Evolutionary conservation across 805 yeast genomes (phyloP).

Genomic region (Nakazawaea sp.): DNA sequence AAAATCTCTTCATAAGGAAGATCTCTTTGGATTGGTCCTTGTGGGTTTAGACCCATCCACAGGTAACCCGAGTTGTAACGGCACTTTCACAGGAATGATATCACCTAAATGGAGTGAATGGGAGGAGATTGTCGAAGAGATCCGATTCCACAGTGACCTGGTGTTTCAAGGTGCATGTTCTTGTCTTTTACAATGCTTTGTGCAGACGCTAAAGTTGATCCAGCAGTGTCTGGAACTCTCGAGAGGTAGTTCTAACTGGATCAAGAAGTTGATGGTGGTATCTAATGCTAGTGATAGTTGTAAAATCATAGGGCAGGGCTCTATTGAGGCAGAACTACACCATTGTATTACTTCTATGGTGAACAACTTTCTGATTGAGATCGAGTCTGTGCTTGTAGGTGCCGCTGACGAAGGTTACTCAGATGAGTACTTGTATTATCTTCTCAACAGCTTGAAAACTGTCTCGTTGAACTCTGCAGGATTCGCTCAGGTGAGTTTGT

Average conservation of each 20-base stretch:
- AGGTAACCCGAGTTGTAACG: conserved; percentile 1
- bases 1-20: background rate
- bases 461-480: background rate
- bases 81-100: conserved; percentile 6
- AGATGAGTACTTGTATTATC: background rate
- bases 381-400: background rate
- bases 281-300: background rate
- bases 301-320: no score
- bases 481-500: background rate
- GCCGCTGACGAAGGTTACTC: background rate
- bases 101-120: conserved; percentile 8
- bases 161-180: conserved; percentile 3
- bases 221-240: conserved; percentile 1
- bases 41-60: conserved; percentile 7
- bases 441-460: background rate
- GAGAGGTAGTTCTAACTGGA: background rate
- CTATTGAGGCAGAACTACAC: no score
- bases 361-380: no score
- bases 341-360: no score
- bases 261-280: conserved; percentile 4
- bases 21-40: conserved; percentile 9
- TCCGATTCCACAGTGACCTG: background rate
- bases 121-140: conserved; percentile 5
- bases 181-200: background rate
- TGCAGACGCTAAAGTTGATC: background rate